Percentiles rank a stretch among this genome's conserved stretches.
phyloP scores from a whole-genome alignment of 345 rosid genomes.

The Brassica rapa region DNA sequence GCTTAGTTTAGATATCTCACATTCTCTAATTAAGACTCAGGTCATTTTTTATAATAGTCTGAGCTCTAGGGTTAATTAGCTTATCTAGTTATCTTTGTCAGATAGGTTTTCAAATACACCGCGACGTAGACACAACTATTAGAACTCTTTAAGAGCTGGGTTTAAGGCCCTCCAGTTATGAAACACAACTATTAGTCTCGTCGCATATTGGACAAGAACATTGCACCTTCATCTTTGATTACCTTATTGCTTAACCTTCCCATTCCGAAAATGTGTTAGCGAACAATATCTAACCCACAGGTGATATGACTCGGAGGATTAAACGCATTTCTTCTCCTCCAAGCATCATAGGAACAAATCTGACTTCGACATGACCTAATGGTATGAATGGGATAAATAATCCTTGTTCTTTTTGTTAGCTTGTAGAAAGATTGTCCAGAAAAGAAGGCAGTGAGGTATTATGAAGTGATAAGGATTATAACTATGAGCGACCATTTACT shows the following conservation, averaged over 20 bases:
- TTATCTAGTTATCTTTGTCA: too few species aligned
- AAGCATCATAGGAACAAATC: neutral
- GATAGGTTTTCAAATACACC: too few species aligned
- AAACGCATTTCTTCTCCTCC: neutral
- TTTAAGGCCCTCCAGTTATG: neutral
- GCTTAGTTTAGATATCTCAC: neutral
- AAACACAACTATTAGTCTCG: neutral
- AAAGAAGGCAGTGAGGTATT: too few species aligned
- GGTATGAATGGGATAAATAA: neutral
- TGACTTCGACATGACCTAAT: neutral
- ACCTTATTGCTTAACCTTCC: neutral
- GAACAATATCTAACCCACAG: neutral
- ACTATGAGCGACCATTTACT: neutral
- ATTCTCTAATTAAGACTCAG: neutral
- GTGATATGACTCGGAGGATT: neutral
- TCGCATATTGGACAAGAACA: neutral
- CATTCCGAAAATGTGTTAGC: neutral
- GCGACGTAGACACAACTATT: too few species aligned
- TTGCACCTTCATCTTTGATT: neutral
- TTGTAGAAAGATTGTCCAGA: too few species aligned
- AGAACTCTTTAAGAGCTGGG: too few species aligned
- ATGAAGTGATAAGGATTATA: neutral
- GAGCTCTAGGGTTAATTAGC: neutral
- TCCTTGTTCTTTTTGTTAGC: neutral
- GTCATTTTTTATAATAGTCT: neutral